These are phyloP conservation scores for Russula emetica DNA, from an alignment of 768 basidiomycete species.

Conservation along the genomic window DNA sequence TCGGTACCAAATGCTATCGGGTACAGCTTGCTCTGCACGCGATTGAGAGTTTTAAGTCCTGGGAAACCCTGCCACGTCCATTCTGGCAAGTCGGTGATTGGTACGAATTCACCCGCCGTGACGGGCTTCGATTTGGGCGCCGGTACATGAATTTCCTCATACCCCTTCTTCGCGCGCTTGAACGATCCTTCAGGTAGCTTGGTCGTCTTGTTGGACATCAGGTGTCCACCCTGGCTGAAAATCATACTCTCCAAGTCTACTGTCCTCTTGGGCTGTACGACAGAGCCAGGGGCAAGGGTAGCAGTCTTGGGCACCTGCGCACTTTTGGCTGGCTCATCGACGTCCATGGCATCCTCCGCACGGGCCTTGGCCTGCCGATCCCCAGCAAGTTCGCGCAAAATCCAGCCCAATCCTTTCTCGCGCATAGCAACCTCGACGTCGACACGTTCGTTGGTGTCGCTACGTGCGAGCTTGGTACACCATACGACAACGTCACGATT, in stretches of 20 bases:
- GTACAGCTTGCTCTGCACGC: slow-evolving; percentile 89
- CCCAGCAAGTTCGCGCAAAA: slow-evolving; percentile 80
- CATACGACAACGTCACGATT: slow-evolving; percentile 96
- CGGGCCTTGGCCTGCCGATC: slow-evolving; percentile 61
- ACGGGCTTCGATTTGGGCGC: slow-evolving; percentile 76
- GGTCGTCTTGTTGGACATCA: slow-evolving; percentile 99
- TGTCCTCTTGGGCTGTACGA: slow-evolving; percentile 75
- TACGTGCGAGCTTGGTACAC: slow-evolving; percentile 94
- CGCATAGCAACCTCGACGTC: slow-evolving; percentile 98
- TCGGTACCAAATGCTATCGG: slow-evolving; percentile 93
- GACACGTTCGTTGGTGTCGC: slow-evolving; percentile 80
- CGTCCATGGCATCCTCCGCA: slow-evolving; percentile 67
- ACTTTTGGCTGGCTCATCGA: slow-evolving; percentile 54
- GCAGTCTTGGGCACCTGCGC: slow-evolving; percentile 68
- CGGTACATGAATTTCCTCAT: slow-evolving; percentile 96
- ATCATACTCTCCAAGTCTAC: slow-evolving; percentile 92
- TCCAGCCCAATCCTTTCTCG: slow-evolving; percentile 96
- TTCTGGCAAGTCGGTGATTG: slow-evolving; percentile 64
- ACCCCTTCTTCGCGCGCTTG: slow-evolving; percentile 94
- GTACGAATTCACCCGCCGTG: slow-evolving; percentile 63
- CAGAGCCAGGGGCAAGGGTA: slow-evolving; percentile 82
- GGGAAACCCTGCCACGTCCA: slow-evolving; percentile 89
- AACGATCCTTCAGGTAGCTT: slow-evolving; percentile 97
- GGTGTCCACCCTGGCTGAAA: slow-evolving; percentile 93
- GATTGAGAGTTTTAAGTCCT: slow-evolving; percentile 73